Evolutionary conservation across 2,329 filamentous ascomycete species (phyloP), one percentile per base, ranked within the genome.

Genomic region (Phialocephala sp.): DNA sequence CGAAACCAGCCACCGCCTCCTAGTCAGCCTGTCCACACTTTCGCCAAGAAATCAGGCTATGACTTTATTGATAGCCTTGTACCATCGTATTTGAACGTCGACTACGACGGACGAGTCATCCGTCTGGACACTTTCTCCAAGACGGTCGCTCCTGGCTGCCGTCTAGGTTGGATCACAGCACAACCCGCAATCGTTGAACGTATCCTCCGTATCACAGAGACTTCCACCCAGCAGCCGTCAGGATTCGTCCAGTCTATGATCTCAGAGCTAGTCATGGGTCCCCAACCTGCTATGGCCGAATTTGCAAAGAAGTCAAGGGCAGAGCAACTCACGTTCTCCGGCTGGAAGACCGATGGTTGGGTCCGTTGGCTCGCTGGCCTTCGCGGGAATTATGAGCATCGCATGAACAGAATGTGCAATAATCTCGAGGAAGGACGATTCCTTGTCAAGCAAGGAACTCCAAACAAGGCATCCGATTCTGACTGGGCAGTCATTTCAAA

Each of bases 61-160:
- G 80, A 85, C 1, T 97, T 94, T 79, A 81, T 97, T 63, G 93
- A 97, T 79, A 92, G 89, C 1, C 85, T 97, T 12, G 87, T 90
- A 3, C 93, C 93, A 0, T 95, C 91, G 0, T 97, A 92, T 77
- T 81, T 97, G 52, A 90, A 85, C 68, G 77, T 97, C 63, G 94
- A 97, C 76, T 85, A 86, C 22, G 91, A 97, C 72, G 94, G 94
- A 64, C 90, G 94, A 41, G 94, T 97, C 50, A 85, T 97, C 65
- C 90, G 94, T 56, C 84, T 97, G 2, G 94, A 97, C 77, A 97
- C 94, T 0, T 97, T 97, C 78, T 95, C 91, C 74, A 97, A 98
- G 80, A 96, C 92, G 0, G 86, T 97, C 20, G 93, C 93, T 0
- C 94, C 94, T 0, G 94, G 94, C 1, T 96, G 92, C 75, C 89